Percentiles rank a stretch among this genome's conserved stretches.
phyloP scores from a whole-genome alignment of 331 rosid species.

The Quercus lobata region DNA sequence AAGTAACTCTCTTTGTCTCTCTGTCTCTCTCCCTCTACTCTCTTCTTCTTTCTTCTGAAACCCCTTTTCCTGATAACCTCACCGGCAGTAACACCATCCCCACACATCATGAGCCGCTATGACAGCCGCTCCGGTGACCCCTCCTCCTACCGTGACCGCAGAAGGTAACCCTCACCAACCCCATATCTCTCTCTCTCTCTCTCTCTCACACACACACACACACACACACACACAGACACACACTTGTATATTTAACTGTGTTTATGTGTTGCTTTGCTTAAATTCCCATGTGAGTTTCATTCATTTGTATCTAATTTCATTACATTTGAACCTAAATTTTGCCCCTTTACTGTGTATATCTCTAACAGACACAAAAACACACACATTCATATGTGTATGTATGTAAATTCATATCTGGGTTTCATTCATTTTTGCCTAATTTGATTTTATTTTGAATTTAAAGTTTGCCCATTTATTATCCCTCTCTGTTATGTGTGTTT shows the following conservation, averaged over 20 bases:
- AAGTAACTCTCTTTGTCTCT: no score
- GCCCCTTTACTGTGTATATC: not conserved
- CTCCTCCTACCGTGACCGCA: constrained; percentile 83
- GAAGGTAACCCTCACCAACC: constrained; percentile 45
- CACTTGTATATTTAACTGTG: not conserved
- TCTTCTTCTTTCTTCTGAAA: constrained; percentile 17
- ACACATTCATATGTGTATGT: not conserved
- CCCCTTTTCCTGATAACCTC: constrained; percentile 18
- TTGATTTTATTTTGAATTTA: not conserved
- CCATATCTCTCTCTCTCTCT: not conserved
- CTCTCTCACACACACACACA: not conserved
- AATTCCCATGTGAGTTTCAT: not conserved
- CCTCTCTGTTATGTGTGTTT: not conserved
- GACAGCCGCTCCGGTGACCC: constrained; percentile 97
- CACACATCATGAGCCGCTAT: constrained; percentile 78
- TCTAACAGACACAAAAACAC: no score
- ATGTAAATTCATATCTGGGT: not conserved
- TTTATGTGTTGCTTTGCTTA: not conserved
- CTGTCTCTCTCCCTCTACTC: no score
- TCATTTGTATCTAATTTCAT: not conserved
- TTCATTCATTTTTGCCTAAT: not conserved
- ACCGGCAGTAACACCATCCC: not conserved
- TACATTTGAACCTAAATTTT: not conserved
- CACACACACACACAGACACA: not conserved
- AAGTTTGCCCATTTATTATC: not conserved